Evolutionary conservation across 495 filamentous ascomycete species (phyloP), one percentile per base, ranked within the genome.

Genomic region (Pyronema omphalodes): DNA sequence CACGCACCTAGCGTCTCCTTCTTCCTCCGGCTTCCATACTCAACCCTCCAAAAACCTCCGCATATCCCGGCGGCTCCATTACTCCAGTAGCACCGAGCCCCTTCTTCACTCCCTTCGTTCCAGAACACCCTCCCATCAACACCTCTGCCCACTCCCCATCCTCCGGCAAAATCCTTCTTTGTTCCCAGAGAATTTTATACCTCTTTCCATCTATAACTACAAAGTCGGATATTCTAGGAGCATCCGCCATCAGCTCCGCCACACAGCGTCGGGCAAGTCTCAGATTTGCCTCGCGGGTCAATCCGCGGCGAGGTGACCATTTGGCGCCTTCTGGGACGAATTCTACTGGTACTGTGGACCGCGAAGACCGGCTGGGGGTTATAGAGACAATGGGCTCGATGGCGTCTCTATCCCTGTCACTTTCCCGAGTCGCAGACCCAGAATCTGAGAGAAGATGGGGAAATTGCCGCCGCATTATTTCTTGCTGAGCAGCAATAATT

Each of bases 191-290:
- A 40, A 65, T 3, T 36, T 48, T 55, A 17, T 59, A 65, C 7
- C 62, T 52, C 43, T 59, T 56, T 12, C 62, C 62, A 33, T 65
- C 58, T 29, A 51, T 44, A n/a, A 66, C 49, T 6, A 66, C 48
- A 46, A 60, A 65, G 14, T 66, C 56, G 29, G 62, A 62, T 43
- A 57, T 55, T 37, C 63, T 50, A 2, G 63, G 63, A 3, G 62
- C 47, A 54, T 65, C 59, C 9, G 53, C 62, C 7, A 43, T 55
- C 9, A 78, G 66, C 14, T 73, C 69, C 5, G 72, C 64, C 66
- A 76, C 75, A 58, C 75, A 78, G 2, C 74, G 62, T 46, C 69
- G 71, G 12, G 73, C 74, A 55, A 76, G 78, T 11, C 73, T 61
- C 55, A 74, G 66, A 59, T 77, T 73, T 58, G 74, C 73, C 43